Evolutionary conservation across 78 protist species (phyloP), one percentile per base, ranked within the genome.

Genomic region (Neovahlkampfia damariscottae): DNA sequence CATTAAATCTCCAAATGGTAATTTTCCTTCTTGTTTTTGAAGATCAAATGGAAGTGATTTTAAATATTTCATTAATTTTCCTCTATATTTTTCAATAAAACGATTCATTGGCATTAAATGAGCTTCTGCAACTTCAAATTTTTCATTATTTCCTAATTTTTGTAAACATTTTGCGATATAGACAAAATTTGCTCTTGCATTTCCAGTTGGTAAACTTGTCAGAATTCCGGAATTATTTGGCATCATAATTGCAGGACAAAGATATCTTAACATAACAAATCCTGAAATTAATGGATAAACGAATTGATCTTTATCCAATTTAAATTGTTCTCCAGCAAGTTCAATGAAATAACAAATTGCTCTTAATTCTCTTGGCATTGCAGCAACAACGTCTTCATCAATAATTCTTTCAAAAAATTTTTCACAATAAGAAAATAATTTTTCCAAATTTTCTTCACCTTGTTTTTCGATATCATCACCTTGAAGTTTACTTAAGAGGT

Each of bases 321-420:
- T 19, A 19, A 30, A 69, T n/a, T 31, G 10, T 19, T 19, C 19
- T 30, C 72, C 72, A 69, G 19, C 10, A n/a, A 30, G 19, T 19
- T 30, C 67, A 19, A 69, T 30, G 29, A 30, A 69, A 69, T 69
- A 19, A 19, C 67, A 19, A 19, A 69, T 19, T 19, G 72, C 19
- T 30, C 72, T 19, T 19, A 69, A 30, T 69, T 69, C 72, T 69
- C 72, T 19, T 28, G 72, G 72, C 72, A 69, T 69, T 19, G 19
- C 72, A 19, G 19, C 19, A 30, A 69, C 10, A 19, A 69, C 28
- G 19, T 69, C 72, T 28, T 69, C 68, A 19, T n/a, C 19, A 19
- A 69, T 19, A 28, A 69, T 69, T 69, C 72, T 69, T 31, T 69
- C 72, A 19, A 69, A 19, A 10, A 69, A 19, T 19, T 19, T 19